Base-by-base conservation (phyloP, 768 basidiomycete species). In the Mycena belliarum region DNA sequence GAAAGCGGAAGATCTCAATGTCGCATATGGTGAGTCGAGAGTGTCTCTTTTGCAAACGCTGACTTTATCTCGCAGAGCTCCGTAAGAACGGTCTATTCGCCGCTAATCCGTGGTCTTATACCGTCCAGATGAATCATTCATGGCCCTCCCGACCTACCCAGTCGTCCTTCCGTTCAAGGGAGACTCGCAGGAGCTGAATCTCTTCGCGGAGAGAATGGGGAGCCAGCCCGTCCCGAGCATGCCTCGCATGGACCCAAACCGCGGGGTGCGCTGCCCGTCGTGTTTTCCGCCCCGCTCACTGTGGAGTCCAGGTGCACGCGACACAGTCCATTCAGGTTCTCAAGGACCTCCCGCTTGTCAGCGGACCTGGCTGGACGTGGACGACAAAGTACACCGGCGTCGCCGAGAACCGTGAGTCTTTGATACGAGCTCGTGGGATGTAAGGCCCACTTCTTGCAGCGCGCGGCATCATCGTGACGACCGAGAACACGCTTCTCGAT, bases 91-190 rank as follows among this genome's bases (percentile, higher is more conserved):
- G 23, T 15, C 11, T 10, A n/a, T 43, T 15, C 16, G 20, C 4
- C n/a, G 7, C n/a, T 3, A n/a, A 20, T 2, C n/a, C 38, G n/a
- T 5, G 20, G 4, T 20, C 42, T 23, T 24, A 43, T 43, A 14
- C 33, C 16, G 14, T 35, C 7, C 57, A 89, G 88, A 88, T 72
- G 79, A 81, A 59, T 75, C 80, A 26, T 95, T 89, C 72, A 76
- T 87, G 15, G 83, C 91, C 3, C 77, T 95, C 65, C 93, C 93
- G 10, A 94, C 93, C 0, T 95, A 88, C 70, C 92, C 93, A 2
- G 90, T 92, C 16, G 89, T 91, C 0, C 79, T 95, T 6, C 74
- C 71, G 26, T 78, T 93, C 67, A 93, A 92, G 73, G 87, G 88
- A 12, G 76, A 79, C 35, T 81, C 77, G 54, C 76, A 81, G 46